These are phyloP conservation scores for Crotalaria pallida DNA, from an alignment of 306 rosid species.

Conservation along the genomic window DNA sequence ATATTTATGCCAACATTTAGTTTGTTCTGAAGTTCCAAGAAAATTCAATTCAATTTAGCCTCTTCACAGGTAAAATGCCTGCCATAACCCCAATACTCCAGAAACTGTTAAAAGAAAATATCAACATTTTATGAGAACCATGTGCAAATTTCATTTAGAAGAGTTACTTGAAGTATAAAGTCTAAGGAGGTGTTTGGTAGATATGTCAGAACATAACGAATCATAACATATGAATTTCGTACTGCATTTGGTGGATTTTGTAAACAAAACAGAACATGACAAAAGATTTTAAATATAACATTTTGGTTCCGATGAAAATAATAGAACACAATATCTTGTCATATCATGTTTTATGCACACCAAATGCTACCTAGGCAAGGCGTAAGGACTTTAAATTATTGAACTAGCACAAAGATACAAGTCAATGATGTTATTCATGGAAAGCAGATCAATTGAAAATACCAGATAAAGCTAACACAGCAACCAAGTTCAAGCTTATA, in stretches of 20 bases:
- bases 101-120: constrained; percentile 41
- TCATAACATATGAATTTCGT: too few species aligned
- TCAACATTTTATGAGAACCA: constrained; percentile 10
- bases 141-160: not conserved
- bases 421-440: not conserved
- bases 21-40: not conserved
- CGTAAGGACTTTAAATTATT: not conserved
- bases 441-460: not conserved
- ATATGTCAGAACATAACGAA: too few species aligned
- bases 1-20: not conserved
- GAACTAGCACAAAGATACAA: not conserved
- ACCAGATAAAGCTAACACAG: constrained; percentile 65
- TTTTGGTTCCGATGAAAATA: too few species aligned
- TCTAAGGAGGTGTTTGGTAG: too few species aligned
- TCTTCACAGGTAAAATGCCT: constrained; percentile 49
- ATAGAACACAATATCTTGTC: too few species aligned
- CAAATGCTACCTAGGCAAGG: not conserved
- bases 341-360: too few species aligned
- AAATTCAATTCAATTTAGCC: not conserved
- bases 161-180: not conserved
- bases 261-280: too few species aligned
- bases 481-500: constrained; percentile 52
- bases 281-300: too few species aligned
- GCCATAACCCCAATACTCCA: constrained; percentile 45
- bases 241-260: too few species aligned